These are phyloP conservation scores for Triticum urartu DNA, from an alignment of 176 grass and related monocot species.

Conservation along the genomic window DNA sequence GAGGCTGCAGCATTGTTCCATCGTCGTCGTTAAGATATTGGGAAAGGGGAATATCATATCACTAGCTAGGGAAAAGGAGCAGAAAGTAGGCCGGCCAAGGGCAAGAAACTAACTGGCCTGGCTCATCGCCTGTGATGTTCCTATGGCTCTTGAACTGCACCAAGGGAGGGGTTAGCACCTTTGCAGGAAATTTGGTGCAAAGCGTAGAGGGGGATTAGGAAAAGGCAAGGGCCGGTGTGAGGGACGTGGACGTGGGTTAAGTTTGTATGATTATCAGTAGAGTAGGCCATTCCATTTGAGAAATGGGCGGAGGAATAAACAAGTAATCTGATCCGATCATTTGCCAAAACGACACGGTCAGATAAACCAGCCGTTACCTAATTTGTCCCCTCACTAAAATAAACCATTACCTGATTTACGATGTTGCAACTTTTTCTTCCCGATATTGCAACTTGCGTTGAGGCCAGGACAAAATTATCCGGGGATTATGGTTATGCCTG, in stretches of 20 bases:
- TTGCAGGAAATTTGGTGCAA: constrained; percentile 35
- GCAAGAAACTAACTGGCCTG: constrained; percentile 5
- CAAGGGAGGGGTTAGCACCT: constrained; percentile 47
- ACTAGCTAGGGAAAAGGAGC: constrained; percentile 1
- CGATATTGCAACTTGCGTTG: constrained; percentile 2
- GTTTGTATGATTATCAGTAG: not conserved
- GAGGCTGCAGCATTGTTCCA: constrained; percentile 26
- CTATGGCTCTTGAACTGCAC: constrained; percentile 47
- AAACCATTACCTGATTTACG: not conserved
- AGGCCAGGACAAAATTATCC: not conserved
- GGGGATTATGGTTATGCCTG: not conserved
- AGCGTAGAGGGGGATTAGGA: not conserved
- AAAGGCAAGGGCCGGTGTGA: constrained; percentile 25
- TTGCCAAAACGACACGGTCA: not conserved
- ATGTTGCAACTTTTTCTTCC: not conserved
- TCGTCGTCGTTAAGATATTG: constrained; percentile 7
- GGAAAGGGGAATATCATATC: constrained; percentile 20
- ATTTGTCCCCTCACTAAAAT: not conserved
- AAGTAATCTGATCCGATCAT: not conserved
- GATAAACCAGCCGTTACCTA: not conserved
- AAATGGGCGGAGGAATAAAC: constrained; percentile 28
- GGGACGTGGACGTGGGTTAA: constrained; percentile 39
- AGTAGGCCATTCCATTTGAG: constrained; percentile 24
- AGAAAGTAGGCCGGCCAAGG: constrained; percentile 11
- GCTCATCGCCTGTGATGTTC: constrained; percentile 27